Base-by-base conservation (phyloP, 805 yeast species). In the Torulaspora gathmanii region DNA sequence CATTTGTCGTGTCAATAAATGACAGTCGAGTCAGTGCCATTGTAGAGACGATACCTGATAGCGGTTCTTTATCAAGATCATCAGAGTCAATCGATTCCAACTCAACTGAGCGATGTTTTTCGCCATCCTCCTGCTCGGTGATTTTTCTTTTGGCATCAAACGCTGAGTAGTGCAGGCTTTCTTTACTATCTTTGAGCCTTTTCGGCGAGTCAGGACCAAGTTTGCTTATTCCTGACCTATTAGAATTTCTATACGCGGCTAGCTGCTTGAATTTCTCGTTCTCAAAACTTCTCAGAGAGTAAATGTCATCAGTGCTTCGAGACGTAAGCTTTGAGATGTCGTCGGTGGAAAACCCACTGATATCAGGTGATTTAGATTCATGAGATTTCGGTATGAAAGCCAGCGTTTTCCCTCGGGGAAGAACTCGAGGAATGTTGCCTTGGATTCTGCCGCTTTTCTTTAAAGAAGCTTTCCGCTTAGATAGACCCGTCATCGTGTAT, bases 71-170 rank as follows among this genome's bases (percentile, higher is more conserved):
- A 12, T 17, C 28, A 8, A 13, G 15, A 5, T 28, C 23, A 20
- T 39, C 42, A n/a, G 42, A 39, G 22, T 35, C 36, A 2, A 11
- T 22, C 4, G 42, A 28, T 13, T 39, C 42, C 12, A 39, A 11
- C 3, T 15, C 15, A 8, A 23, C 7, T 9, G 12, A 34, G 1
- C 8, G 4, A 11, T 9, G 37, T 12, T 20, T 34, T 5, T 34
- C 23, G 20, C 20, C 28, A 31, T 6, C 8, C 8, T 22, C 25
- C 8, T 22, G 25, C 9, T 22, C 25, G 10, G 8, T 22, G 4
- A 2, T 10, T 22, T 22, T 22, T 6, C 25, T 10, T 2, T 22
- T 22, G 25, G 8, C 8, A 10, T 10, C 25, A 5, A 22, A 22
- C 8, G 25, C 8, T 22, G 8, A 22, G 8, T 2, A 7, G 8